These are phyloP conservation scores for Sporisorium exsertum DNA, from an alignment of 1,284 basidiomycete genomes.

Conservation along the genomic window DNA sequence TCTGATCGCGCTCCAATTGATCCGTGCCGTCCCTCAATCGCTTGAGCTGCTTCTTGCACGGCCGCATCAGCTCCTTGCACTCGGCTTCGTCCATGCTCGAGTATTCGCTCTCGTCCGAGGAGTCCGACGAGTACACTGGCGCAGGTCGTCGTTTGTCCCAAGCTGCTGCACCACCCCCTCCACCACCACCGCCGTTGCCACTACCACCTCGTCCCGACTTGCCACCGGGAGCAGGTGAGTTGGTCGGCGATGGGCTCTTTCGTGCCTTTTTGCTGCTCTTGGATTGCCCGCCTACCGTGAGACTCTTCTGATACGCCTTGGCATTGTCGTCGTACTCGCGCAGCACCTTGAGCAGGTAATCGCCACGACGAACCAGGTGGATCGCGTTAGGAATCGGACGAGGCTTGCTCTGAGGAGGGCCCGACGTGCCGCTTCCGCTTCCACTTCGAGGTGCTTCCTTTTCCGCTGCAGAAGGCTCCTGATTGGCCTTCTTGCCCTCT, in stretches of 20 bases:
- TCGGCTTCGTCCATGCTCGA: conserved; percentile 91
- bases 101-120: conserved; percentile 57
- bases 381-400: conserved; percentile 71
- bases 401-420: conserved; percentile 53
- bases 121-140: conserved; percentile 50
- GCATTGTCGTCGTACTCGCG: conserved; percentile 77
- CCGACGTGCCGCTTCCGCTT: conserved; percentile 20
- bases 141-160: conserved; percentile 52
- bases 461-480: conserved; percentile 40
- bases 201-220: conserved; percentile 26
- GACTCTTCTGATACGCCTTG: conserved; percentile 49
- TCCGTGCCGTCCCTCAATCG: conserved; percentile 89
- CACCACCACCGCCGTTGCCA: conserved; percentile 3
- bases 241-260: conserved; percentile 40
- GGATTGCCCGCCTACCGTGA: conserved; percentile 23
- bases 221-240: conserved; percentile 50
- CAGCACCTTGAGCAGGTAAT: conserved; percentile 89
- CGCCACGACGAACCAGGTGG: conserved; percentile 94
- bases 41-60: conserved; percentile 97
- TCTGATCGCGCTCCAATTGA: conserved; percentile 90
- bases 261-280: conserved; percentile 44
- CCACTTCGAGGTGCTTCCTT: conserved; percentile 44
- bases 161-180: conserved; percentile 8
- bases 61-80: conserved; percentile 94
- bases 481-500: conserved; percentile 78